Conservation (phyloP, 208 protist species). For the Phytomonas francai region DNA sequence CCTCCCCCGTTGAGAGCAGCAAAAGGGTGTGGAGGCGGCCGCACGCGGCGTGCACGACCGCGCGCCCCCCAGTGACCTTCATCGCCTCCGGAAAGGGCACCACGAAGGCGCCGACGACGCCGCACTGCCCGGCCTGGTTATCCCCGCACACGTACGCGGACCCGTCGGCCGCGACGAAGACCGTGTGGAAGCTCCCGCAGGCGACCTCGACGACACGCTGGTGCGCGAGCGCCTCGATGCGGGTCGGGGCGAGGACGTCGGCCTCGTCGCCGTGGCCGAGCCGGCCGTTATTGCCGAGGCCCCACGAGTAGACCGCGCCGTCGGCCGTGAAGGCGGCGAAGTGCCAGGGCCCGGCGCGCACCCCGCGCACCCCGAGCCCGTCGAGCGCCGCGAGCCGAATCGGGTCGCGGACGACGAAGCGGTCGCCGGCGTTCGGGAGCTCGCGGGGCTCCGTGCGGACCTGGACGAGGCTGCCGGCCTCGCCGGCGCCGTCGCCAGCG, state of each 20-base stretch:
- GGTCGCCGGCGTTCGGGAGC: slow-evolving; percentile 17
- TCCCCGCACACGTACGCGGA: slow-evolving; percentile 64
- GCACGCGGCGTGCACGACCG: slow-evolving; percentile 49
- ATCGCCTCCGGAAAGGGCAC: slow-evolving; percentile 32
- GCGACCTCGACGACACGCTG: slow-evolving; percentile 46
- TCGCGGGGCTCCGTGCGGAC: slow-evolving; percentile 10
- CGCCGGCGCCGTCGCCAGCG: slow-evolving; percentile 17
- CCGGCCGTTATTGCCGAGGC: slow-evolving; percentile 63
- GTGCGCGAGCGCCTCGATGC: slow-evolving; percentile 24
- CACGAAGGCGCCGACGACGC: slow-evolving; percentile 36
- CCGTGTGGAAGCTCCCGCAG: slow-evolving; percentile 78
- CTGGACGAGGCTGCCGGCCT: slow-evolving; percentile 8
- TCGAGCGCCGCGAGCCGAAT: slow-evolving; percentile 22
- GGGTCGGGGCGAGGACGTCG: slow-evolving; percentile 29
- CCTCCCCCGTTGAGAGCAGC: slow-evolving; percentile 51
- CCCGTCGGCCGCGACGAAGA: slow-evolving; percentile 49
- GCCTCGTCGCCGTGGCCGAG: slow-evolving; percentile 66
- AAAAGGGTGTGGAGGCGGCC: slow-evolving; percentile 68
- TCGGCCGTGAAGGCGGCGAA: slow-evolving; percentile 38
- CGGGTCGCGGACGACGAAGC: slow-evolving; percentile 24
- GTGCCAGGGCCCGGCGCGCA: slow-evolving; percentile 77
- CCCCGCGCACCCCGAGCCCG: slow-evolving; percentile 15
- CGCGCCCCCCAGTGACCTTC: slow-evolving; percentile 25
- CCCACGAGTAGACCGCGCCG: slow-evolving; percentile 70
- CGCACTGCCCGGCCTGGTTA: slow-evolving; percentile 75